phyloP scores from a whole-genome alignment of 164 flowering plant genomes.

The Annona squamosa region DNA sequence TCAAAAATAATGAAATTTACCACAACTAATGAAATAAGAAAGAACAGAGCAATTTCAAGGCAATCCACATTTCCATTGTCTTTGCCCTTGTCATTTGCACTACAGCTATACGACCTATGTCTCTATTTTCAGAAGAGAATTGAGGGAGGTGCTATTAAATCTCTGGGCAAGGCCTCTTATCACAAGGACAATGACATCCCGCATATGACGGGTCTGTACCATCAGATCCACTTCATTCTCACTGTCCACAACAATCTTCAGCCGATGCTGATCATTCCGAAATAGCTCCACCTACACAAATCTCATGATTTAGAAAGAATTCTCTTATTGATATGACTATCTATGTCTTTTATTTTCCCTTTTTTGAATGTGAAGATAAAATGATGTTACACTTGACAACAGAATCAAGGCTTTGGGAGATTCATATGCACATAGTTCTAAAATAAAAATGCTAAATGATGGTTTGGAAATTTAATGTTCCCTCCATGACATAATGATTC shows the following conservation, averaged over 20 bases:
- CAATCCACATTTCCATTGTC: not conserved
- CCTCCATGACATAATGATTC: no score
- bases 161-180: constrained; percentile 89
- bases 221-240: constrained; percentile 87
- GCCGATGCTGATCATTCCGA: constrained; percentile 83
- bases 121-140: constrained; percentile 84
- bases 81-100: not conserved
- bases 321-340: not conserved
- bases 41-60: not conserved
- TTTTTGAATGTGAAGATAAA: not conserved
- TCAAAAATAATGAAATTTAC: not conserved
- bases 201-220: constrained; percentile 81
- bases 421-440: no score
- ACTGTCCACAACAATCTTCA: constrained; percentile 84
- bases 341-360: not conserved
- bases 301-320: not conserved
- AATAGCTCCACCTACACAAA: constrained; percentile 75
- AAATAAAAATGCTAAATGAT: no score
- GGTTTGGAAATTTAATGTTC: no score
- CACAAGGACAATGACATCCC: constrained; percentile 82
- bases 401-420: no score
- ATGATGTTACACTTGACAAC: no score
- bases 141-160: constrained; percentile 94
- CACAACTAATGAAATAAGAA: not conserved
- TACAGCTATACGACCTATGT: constrained; percentile 18